These are phyloP conservation scores for Macrolepiota dolichaula DNA, from an alignment of 768 basidiomycete species.

Conservation along the genomic window DNA sequence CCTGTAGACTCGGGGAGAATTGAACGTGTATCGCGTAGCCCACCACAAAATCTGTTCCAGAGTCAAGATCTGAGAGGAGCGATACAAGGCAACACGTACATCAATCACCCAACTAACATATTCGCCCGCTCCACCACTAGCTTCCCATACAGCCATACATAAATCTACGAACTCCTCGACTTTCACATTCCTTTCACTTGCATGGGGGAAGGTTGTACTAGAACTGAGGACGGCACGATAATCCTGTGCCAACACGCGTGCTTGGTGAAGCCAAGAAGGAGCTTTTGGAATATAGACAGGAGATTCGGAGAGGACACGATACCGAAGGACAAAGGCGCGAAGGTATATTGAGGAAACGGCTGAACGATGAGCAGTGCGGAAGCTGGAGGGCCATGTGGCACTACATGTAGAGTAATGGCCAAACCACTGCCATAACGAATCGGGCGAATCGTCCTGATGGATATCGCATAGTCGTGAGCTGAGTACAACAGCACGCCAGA, in stretches of 20 bases:
- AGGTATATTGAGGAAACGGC: conserved; percentile 69
- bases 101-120: conserved; percentile 80
- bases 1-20: conserved; percentile 80
- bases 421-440: conserved; percentile 61
- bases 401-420: conserved; percentile 58
- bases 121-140: conserved; percentile 57
- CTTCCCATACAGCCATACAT: conserved; percentile 80
- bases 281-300: conserved; percentile 23
- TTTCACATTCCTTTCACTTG: conserved; percentile 72
- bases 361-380: conserved; percentile 74
- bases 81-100: conserved; percentile 39
- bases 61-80: conserved; percentile 1
- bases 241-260: conserved; percentile 64
- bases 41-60: conserved; percentile 76
- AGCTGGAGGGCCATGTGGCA: conserved; percentile 73
- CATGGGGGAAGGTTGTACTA: conserved; percentile 74
- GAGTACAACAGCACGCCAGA: conserved; percentile 78
- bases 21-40: conserved; percentile 92
- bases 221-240: conserved; percentile 66
- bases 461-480: conserved; percentile 46
- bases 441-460: conserved; percentile 26
- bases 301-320: conserved; percentile 19
- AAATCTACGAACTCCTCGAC: conserved; percentile 85
- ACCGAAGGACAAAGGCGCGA: conserved; percentile 62
- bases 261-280: conserved; percentile 60